Percentiles rank a stretch among this genome's conserved stretches.
These are phyloP conservation scores for Volvox reticuliferus DNA, from an alignment of 139 green algal genomes.

Conservation along the genomic window DNA sequence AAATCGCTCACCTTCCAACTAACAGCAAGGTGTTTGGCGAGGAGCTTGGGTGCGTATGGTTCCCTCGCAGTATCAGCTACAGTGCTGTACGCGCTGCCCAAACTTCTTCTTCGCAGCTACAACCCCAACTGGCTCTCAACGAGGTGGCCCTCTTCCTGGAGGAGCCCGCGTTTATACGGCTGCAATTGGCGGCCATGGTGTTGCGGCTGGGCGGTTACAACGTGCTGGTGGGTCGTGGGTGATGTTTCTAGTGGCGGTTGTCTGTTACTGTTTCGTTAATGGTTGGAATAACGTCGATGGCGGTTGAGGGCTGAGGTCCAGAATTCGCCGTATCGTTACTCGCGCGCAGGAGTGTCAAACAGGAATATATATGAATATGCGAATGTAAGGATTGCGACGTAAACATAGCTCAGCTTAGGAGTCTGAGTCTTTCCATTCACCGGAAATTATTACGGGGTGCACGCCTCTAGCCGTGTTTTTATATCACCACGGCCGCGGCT, in stretches of 20 bases:
- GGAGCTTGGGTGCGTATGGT: constrained; percentile 32
- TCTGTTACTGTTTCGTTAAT: too few species aligned
- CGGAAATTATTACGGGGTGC: too few species aligned
- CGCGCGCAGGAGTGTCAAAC: too few species aligned
- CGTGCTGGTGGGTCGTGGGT: background rate
- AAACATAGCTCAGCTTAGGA: too few species aligned
- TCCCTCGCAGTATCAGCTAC: background rate
- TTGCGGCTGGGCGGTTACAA: constrained; percentile 29
- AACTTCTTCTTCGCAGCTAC: background rate
- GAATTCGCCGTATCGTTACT: too few species aligned
- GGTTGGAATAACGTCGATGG: too few species aligned
- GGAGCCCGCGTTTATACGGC: background rate
- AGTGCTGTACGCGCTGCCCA: background rate
- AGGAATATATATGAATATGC: too few species aligned
- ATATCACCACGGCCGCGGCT: too few species aligned
- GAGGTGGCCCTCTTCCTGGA: constrained; percentile 21
- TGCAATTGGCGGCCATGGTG: constrained; percentile 29
- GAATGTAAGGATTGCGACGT: too few species aligned
- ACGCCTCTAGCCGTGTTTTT: too few species aligned
- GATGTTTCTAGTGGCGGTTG: background rate
- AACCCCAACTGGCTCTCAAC: background rate
- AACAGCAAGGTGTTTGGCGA: background rate
- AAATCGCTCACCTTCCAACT: background rate
- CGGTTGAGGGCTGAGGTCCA: too few species aligned
- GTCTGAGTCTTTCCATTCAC: too few species aligned